phyloP scores from a whole-genome alignment of 2,329 filamentous ascomycete genomes.

The Chaetomium globosum region DNA sequence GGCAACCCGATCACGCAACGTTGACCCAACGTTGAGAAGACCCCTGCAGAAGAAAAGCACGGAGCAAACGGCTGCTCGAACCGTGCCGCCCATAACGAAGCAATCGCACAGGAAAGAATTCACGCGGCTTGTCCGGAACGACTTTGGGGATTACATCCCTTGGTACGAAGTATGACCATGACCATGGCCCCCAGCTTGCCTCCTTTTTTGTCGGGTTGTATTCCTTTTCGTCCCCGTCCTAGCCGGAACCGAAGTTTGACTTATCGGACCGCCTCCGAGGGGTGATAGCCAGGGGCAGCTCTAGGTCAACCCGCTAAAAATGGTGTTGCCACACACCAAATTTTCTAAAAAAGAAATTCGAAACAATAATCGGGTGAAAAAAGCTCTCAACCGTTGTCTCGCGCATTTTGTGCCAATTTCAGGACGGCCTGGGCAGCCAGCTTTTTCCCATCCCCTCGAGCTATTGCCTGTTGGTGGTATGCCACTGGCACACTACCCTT shows the following conservation, averaged over 20 bases:
- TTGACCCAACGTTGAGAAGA: not conserved
- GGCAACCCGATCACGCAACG: slow-evolving; percentile 18
- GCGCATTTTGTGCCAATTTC: slow-evolving; percentile 33
- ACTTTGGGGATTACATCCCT: not conserved
- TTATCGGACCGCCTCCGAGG: slow-evolving; percentile 24
- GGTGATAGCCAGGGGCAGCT: slow-evolving; percentile 27
- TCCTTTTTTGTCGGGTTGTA: slow-evolving; percentile 18
- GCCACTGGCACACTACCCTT: slow-evolving; percentile 51
- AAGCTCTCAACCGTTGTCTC: slow-evolving; percentile 22
- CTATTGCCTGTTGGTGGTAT: slow-evolving; percentile 61
- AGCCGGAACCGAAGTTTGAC: slow-evolving; percentile 18
- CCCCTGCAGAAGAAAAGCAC: slow-evolving; percentile 19
- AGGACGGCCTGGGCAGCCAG: slow-evolving; percentile 51
- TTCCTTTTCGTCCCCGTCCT: slow-evolving; percentile 15
- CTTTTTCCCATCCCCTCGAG: slow-evolving; percentile 49
- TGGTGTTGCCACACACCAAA: slow-evolving; percentile 19
- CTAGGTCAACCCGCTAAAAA: slow-evolving; percentile 16
- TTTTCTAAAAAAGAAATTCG: slow-evolving; percentile 14
- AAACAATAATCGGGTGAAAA: not conserved
- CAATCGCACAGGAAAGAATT: not conserved
- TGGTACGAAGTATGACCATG: not conserved
- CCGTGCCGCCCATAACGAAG: slow-evolving; percentile 16
- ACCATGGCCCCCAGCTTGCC: not conserved
- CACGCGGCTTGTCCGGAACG: slow-evolving; percentile 16
- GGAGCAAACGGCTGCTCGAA: slow-evolving; percentile 23